phyloP scores from a whole-genome alignment of 768 basidiomycete species.

The Pholiota molesta region DNA sequence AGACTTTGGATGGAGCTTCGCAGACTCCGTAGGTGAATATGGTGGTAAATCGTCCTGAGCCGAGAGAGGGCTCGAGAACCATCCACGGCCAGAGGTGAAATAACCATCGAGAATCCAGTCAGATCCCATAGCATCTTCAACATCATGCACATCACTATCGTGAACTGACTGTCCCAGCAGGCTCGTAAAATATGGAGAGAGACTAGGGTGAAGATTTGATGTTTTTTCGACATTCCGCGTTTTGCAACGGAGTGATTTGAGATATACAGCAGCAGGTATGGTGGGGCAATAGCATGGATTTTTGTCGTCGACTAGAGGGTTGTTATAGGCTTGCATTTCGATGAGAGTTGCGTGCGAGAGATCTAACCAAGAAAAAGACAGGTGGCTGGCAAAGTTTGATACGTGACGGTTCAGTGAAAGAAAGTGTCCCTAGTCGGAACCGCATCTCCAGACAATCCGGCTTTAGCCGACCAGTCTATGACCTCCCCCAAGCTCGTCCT shows the following conservation, averaged over 20 bases:
- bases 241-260: conserved; percentile 44
- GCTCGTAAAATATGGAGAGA: conserved; percentile 36
- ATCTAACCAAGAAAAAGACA: not conserved
- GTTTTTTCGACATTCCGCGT: conserved; percentile 21
- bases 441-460: not conserved
- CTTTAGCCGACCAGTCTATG: not conserved
- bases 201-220: conserved; percentile 10
- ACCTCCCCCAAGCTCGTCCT: not conserved
- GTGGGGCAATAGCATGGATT: conserved; percentile 64
- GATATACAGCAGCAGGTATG: conserved; percentile 47
- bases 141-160: conserved; percentile 18
- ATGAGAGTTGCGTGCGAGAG: not conserved
- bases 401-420: not conserved
- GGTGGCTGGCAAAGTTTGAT: not conserved
- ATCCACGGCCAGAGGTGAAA: conserved; percentile 12
- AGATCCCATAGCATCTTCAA: conserved; percentile 10
- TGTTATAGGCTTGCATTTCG: not conserved
- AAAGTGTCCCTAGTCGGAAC: not conserved
- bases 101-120: conserved; percentile 19
- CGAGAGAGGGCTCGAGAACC: conserved; percentile 12
- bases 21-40: conserved; percentile 15
- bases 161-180: conserved; percentile 32
- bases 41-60: conserved; percentile 16
- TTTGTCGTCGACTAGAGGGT: conserved; percentile 49
- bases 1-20: not conserved